These are phyloP conservation scores for Cystobasidiaceae sp. DNA, from an alignment of 1,284 basidiomycete genomes.

Conservation along the genomic window DNA sequence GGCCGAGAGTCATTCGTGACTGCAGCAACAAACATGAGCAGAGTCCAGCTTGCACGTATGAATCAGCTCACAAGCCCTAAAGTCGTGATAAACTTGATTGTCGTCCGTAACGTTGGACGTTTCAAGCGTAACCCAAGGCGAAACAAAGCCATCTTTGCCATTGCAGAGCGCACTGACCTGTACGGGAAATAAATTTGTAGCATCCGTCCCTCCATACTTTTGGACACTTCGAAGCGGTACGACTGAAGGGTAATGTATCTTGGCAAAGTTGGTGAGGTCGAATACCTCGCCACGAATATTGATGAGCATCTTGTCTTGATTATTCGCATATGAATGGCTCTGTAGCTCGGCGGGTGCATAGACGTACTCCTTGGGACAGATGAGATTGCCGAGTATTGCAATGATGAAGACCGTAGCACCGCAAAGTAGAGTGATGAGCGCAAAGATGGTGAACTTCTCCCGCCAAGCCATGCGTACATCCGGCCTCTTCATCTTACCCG, in stretches of 20 bases:
- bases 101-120: constrained; percentile 69
- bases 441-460: constrained; percentile 92
- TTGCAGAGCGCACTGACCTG: constrained; percentile 95
- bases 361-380: constrained; percentile 91
- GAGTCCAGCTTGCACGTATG: neutral
- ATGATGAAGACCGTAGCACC: constrained; percentile 86
- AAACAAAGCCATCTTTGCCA: constrained; percentile 72
- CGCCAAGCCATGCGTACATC: constrained; percentile 96
- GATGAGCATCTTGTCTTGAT: constrained; percentile 70
- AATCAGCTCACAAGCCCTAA: constrained; percentile 59
- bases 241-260: constrained; percentile 53
- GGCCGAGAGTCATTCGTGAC: constrained; percentile 77
- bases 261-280: constrained; percentile 54
- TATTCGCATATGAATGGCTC: constrained; percentile 60
- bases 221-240: constrained; percentile 68
- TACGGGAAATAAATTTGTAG: constrained; percentile 83
- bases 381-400: constrained; percentile 75
- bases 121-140: constrained; percentile 75
- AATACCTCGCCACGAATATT: constrained; percentile 90
- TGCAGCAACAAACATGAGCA: constrained; percentile 12
- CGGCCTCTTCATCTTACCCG: constrained; percentile 86
- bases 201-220: constrained; percentile 73
- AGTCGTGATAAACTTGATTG: constrained; percentile 85
- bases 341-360: constrained; percentile 72
- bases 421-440: constrained; percentile 94